Evolutionary conservation across 305 asterid genomes (phyloP).

Genomic region (Ruellia speciosa): DNA sequence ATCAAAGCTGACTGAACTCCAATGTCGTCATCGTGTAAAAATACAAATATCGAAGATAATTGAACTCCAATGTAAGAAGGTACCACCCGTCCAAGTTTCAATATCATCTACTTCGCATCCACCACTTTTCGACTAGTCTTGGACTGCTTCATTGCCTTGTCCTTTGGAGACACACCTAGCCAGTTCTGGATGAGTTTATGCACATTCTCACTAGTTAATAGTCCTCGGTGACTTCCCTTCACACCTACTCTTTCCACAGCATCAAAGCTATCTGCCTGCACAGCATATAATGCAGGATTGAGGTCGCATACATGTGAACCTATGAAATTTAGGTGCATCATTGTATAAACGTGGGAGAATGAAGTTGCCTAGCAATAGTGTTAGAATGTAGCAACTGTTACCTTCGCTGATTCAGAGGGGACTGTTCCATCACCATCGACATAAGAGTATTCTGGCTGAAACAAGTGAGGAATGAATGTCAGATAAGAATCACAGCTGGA

Average conservation of each 20-base stretch:
- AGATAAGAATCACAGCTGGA: too few species aligned
- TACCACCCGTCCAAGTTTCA: too few species aligned
- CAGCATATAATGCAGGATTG: not conserved
- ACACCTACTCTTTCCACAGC: conserved; percentile 72
- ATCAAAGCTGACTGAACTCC: too few species aligned
- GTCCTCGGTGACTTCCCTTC: conserved; percentile 43
- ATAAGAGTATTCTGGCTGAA: conserved; percentile 71
- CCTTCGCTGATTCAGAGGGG: conserved; percentile 89
- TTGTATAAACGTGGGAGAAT: too few species aligned
- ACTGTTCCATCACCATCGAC: conserved; percentile 97
- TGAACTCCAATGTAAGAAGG: too few species aligned
- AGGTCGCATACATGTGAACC: too few species aligned
- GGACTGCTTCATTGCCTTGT: conserved; percentile 17
- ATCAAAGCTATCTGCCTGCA: conserved; percentile 57
- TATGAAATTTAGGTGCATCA: too few species aligned
- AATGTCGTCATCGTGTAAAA: too few species aligned
- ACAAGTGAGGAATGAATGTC: not conserved
- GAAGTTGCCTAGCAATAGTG: too few species aligned
- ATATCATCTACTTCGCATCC: not conserved
- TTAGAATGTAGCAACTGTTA: conserved; percentile 10
- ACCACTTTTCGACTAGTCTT: not conserved
- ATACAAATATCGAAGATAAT: too few species aligned
- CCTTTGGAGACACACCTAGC: conserved; percentile 40
- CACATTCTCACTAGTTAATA: conserved; percentile 40
- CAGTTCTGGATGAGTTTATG: conserved; percentile 44